These are phyloP conservation scores for Chalciporus piperatus DNA, from an alignment of 768 basidiomycete genomes.

Conservation along the genomic window DNA sequence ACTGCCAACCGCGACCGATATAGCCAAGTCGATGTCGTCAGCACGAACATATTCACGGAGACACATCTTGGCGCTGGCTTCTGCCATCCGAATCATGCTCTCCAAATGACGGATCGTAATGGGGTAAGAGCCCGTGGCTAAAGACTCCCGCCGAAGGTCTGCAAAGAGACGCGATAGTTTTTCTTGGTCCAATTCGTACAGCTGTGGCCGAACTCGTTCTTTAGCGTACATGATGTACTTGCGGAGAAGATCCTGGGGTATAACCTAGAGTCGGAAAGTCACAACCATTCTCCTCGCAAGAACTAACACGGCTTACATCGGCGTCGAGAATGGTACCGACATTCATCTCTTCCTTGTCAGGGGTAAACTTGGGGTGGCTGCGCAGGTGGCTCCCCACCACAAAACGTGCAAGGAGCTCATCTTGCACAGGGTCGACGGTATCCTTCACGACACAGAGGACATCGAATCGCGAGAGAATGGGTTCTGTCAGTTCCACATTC, in stretches of 20 bases:
- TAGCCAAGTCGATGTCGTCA: conserved; percentile 96
- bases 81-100: conserved; percentile 99
- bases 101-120: conserved; percentile 98
- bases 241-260: conserved; percentile 91
- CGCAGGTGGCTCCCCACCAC: conserved; percentile 97
- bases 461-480: conserved; percentile 97
- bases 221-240: conserved; percentile 99
- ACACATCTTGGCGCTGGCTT: conserved; percentile 98
- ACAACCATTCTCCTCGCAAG: conserved; percentile 7
- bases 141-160: conserved; percentile 92
- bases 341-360: conserved; percentile 86
- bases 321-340: conserved; percentile 87
- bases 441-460: conserved; percentile 98
- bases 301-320: conserved; percentile 60
- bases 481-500: conserved; percentile 98
- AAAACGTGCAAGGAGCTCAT: conserved; percentile 93
- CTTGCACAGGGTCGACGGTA: conserved; percentile 93
- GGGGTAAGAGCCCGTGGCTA: conserved; percentile 97
- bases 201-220: conserved; percentile 88
- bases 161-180: conserved; percentile 93
- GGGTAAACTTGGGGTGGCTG: conserved; percentile 90
- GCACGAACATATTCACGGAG: conserved; percentile 92
- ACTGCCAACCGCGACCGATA: conserved; percentile 91
- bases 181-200: conserved; percentile 94
- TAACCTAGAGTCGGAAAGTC: conserved; percentile 56